A percentile compares a stretch with the other conserved stretches of the same genome.
Conservation (phyloP, 148 eudicot species). For the Mesembryanthemum crystallinum region DNA sequence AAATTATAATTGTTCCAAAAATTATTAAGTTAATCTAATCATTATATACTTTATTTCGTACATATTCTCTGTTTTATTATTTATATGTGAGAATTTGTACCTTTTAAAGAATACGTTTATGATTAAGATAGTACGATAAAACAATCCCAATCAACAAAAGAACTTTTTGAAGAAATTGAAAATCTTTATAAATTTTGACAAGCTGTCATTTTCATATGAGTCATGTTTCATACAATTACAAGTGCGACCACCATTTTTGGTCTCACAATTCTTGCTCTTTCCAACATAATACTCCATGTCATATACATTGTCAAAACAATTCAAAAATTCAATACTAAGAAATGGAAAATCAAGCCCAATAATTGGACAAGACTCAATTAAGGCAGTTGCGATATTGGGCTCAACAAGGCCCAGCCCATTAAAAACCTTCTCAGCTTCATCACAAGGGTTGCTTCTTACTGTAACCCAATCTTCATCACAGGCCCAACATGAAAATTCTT, state of each 20-base stretch:
- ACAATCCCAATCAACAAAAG: no score
- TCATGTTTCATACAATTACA: constrained; percentile 4
- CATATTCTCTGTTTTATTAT: no score
- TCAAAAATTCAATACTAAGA: not conserved
- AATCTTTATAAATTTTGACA: not conserved
- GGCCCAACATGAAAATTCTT: constrained; percentile 31
- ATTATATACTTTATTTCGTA: no score
- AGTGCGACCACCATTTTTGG: not conserved
- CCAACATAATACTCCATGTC: not conserved
- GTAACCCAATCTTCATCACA: constrained; percentile 59
- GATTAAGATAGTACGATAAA: no score
- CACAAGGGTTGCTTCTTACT: constrained; percentile 34
- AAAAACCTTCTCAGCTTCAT: not conserved
- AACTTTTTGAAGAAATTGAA: no score
- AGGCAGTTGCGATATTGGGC: not conserved
- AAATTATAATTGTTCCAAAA: no score
- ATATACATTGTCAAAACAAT: not conserved
- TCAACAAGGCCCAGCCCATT: not conserved
- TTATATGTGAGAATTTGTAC: no score
- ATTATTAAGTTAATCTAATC: no score
- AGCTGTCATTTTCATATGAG: not conserved
- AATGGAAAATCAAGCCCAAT: not conserved
- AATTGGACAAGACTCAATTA: not conserved
- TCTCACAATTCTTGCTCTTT: not conserved
- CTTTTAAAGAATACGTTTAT: no score